Evolutionary conservation across 1,284 basidiomycete genomes (phyloP).

Genomic region (Anthracocystis panici-leucophaei): DNA sequence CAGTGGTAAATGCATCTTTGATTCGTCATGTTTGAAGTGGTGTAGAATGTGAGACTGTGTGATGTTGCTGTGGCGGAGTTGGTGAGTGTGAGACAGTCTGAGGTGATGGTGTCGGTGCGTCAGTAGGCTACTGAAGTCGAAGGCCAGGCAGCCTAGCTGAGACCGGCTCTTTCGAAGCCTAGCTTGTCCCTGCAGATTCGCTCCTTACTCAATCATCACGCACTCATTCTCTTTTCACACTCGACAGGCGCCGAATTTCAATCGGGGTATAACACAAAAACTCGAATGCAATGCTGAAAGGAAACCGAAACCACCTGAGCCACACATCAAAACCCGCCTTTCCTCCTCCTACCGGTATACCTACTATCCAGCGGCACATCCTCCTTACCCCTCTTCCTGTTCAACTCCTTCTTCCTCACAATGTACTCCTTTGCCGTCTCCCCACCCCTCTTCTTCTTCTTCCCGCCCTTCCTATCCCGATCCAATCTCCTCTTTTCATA

Average conservation of each 20-base stretch:
- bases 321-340: conserved; percentile 37
- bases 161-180: not conserved
- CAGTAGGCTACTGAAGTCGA: not conserved
- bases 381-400: conserved; percentile 74
- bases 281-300: not conserved
- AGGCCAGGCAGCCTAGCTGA: not conserved
- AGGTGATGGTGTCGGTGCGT: not conserved
- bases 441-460: conserved; percentile 73
- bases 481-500: conserved; percentile 48
- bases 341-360: conserved; percentile 56
- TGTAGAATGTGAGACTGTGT: not conserved
- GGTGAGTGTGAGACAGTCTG: not conserved
- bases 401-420: conserved; percentile 75
- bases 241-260: not conserved
- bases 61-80: not conserved
- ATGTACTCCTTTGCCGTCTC: conserved; percentile 72
- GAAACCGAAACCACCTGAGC: no score
- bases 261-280: not conserved
- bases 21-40: not conserved
- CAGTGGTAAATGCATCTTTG: not conserved
- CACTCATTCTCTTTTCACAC: not conserved
- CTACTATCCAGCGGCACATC: conserved; percentile 66
- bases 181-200: not conserved
- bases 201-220: not conserved
- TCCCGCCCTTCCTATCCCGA: conserved; percentile 62